Percentiles rank a stretch among this genome's conserved stretches.
These are phyloP conservation scores for Datisca glomerata DNA, from an alignment of 306 rosid genomes.

Conservation along the genomic window DNA sequence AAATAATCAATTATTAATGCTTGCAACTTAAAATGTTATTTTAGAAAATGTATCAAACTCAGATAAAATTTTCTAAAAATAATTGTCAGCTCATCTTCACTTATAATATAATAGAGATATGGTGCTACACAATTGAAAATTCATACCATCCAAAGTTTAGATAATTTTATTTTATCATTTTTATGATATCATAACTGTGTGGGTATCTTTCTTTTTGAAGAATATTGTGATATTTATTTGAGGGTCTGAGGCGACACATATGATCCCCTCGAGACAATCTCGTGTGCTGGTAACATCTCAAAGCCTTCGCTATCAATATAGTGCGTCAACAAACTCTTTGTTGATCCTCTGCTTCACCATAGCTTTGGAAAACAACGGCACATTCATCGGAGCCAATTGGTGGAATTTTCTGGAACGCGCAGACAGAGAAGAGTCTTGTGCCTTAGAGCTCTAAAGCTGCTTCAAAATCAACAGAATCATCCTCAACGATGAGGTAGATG, in stretches of 20 bases:
- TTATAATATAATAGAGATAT: no score
- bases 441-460: constrained; percentile 15
- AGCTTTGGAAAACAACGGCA: constrained; percentile 38
- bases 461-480: constrained; percentile 44
- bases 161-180: no score
- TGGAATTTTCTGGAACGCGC: constrained; percentile 32
- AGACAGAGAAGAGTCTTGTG: constrained; percentile 34
- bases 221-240: no score
- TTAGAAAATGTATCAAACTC: no score
- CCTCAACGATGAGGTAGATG: constrained; percentile 26
- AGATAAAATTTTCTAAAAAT: no score
- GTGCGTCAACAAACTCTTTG: constrained; percentile 11
- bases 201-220: no score
- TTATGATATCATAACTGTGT: no score
- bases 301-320: constrained; percentile 28
- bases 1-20: no score
- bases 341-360: constrained; percentile 18
- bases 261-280: constrained; percentile 52
- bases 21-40: no score
- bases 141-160: no score
- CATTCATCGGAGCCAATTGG: constrained; percentile 67
- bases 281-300: constrained; percentile 74
- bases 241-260: constrained; percentile 54
- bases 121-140: no score
- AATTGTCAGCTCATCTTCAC: no score